Conservation (phyloP, 306 rosid species). For the Dryas alaskensis region DNA sequence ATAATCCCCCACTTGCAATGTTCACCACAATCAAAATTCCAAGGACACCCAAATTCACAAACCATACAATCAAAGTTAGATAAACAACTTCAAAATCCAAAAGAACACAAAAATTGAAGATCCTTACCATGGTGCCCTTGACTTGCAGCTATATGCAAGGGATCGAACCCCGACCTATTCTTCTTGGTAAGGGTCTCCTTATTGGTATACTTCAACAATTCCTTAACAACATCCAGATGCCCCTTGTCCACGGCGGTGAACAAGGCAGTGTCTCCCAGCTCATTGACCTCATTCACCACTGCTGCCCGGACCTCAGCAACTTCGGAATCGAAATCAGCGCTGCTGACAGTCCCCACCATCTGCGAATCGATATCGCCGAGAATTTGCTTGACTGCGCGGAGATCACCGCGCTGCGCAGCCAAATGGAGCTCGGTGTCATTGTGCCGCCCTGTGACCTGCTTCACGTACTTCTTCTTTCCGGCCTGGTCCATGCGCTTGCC, state of each 20-base stretch:
- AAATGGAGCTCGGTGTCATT: conserved; percentile 95
- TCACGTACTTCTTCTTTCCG: conserved; percentile 95
- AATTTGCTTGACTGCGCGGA: conserved; percentile 83
- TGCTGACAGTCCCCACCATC: conserved; percentile 60
- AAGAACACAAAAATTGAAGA: background rate
- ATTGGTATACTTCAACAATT: conserved; percentile 67
- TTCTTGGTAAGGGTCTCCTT: conserved; percentile 56
- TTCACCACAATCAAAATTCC: background rate
- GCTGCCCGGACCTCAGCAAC: conserved; percentile 87
- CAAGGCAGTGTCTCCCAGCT: conserved; percentile 80
- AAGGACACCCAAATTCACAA: background rate
- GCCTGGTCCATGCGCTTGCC: conserved; percentile 95
- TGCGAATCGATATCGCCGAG: conserved; percentile 69
- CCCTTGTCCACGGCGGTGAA: conserved; percentile 90
- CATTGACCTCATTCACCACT: conserved; percentile 84
- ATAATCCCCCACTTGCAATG: background rate
- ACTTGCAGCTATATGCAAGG: conserved; percentile 89
- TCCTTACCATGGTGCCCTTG: conserved; percentile 79
- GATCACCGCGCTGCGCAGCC: conserved; percentile 95
- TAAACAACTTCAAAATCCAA: background rate
- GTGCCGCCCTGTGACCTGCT: conserved; percentile 95
- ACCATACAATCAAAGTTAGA: background rate
- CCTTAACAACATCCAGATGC: conserved; percentile 78
- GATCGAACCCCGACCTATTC: conserved; percentile 68
- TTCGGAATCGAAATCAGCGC: conserved; percentile 63